Conservation (phyloP, 1,139 yeast genomes). For the Diutina pseudorugosa region DNA sequence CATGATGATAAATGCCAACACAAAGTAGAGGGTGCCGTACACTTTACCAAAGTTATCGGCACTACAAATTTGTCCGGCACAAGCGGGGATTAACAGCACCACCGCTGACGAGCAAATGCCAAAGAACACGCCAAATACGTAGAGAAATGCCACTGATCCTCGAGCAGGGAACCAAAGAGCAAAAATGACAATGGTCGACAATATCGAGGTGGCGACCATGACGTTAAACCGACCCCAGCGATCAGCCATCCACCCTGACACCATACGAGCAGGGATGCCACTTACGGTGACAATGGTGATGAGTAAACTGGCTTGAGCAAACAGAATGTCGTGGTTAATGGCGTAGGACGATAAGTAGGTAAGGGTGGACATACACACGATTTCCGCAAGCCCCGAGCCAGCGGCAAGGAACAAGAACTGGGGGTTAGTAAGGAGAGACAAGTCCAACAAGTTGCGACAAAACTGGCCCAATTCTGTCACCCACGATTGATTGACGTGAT, state of each 20-base stretch:
- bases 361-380: slow-evolving; percentile 31
- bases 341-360: slow-evolving; percentile 6
- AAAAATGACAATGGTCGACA: slow-evolving; percentile 27
- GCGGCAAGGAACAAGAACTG: slow-evolving; percentile 25
- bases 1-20: slow-evolving; percentile 47
- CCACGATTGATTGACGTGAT: too few relatives aligned
- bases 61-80: slow-evolving; percentile 44
- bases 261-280: slow-evolving; percentile 34
- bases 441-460: slow-evolving; percentile 22
- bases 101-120: slow-evolving; percentile 21
- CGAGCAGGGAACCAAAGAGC: slow-evolving; percentile 34
- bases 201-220: slow-evolving; percentile 27
- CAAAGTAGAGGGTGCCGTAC: slow-evolving; percentile 57
- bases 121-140: slow-evolving; percentile 17
- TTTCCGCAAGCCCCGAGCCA: slow-evolving; percentile 35
- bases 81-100: slow-evolving; percentile 21
- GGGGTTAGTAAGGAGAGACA: slow-evolving; percentile 28
- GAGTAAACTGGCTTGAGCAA: slow-evolving; percentile 5
- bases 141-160: slow-evolving; percentile 11
- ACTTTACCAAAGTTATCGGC: slow-evolving; percentile 59
- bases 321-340: slow-evolving; percentile 5
- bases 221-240: slow-evolving; percentile 39
- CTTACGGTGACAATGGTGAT: slow-evolving; percentile 34
- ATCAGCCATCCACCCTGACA: slow-evolving; percentile 39
- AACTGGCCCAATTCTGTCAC: too few relatives aligned